phyloP scores from a whole-genome alignment of 441 rosid genomes.

The Metrosideros polymorpha region DNA sequence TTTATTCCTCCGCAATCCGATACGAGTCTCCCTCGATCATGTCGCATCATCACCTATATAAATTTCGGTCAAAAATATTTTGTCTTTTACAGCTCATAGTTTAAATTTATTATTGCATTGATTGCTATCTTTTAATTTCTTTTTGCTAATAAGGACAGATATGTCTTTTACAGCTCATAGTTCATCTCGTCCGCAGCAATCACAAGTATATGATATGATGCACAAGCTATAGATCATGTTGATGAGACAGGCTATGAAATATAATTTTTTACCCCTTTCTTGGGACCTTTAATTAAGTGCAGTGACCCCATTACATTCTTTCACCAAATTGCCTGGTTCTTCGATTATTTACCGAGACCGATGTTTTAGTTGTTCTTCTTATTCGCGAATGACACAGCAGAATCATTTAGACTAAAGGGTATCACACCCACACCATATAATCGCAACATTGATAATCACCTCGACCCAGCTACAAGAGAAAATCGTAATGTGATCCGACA shows the following conservation, averaged over 20 bases:
- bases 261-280: neutral
- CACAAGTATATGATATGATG: neutral
- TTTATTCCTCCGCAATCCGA: neutral
- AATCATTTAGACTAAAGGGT: neutral
- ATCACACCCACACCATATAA: accelerated
- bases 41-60: too few relatives aligned
- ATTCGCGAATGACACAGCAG: accelerated
- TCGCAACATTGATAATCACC: neutral
- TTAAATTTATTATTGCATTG: too few relatives aligned
- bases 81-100: too few relatives aligned
- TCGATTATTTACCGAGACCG: accelerated
- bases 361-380: neutral
- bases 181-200: neutral
- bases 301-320: neutral
- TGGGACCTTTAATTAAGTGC: neutral
- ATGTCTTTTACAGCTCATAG: accelerated
- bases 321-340: neutral
- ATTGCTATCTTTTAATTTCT: neutral
- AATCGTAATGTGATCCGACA: too few relatives aligned
- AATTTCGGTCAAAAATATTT: too few relatives aligned
- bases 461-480: accelerated
- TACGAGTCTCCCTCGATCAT: neutral
- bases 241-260: neutral
- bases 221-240: neutral
- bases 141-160: neutral